These are phyloP conservation scores for Bullera alba DNA, from an alignment of 768 basidiomycete species.

Conservation along the genomic window DNA sequence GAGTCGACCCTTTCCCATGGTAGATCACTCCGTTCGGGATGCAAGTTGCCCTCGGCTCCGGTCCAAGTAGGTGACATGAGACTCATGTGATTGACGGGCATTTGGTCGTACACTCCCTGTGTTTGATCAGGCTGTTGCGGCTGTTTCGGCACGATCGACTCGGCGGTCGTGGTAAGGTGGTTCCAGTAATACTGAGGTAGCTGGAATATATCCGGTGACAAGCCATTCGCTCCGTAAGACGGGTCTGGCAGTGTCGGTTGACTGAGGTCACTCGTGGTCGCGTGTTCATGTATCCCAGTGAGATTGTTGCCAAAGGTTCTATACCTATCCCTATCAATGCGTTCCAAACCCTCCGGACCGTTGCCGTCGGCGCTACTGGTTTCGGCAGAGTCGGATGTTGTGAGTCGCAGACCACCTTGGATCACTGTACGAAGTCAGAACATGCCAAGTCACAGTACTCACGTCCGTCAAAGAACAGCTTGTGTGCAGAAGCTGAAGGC, in stretches of 20 bases:
- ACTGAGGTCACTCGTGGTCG: neutral
- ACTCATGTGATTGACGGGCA: no score
- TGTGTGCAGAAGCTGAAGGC: conserved; percentile 30
- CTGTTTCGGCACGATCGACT: neutral
- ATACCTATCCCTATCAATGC: no score
- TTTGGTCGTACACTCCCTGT: neutral
- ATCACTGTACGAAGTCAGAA: conserved; percentile 11
- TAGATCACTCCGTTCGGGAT: neutral
- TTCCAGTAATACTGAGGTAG: conserved; percentile 25
- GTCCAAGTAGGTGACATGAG: no score
- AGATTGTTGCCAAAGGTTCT: neutral
- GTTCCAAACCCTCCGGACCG: neutral
- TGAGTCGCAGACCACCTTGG: conserved; percentile 16
- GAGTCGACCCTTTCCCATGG: neutral
- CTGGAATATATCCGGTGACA: conserved; percentile 16
- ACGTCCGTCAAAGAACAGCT: conserved; percentile 37
- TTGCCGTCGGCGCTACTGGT: neutral
- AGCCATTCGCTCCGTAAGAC: neutral
- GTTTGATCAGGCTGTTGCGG: neutral
- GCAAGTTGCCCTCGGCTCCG: neutral
- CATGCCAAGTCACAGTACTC: conserved; percentile 3
- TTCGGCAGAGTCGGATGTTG: neutral
- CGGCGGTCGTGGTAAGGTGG: conserved; percentile 3
- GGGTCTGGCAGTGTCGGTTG: neutral
- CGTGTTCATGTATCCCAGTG: neutral